These are phyloP conservation scores for Agrostemma githago DNA, from an alignment of 148 eudicot species.

Conservation along the genomic window DNA sequence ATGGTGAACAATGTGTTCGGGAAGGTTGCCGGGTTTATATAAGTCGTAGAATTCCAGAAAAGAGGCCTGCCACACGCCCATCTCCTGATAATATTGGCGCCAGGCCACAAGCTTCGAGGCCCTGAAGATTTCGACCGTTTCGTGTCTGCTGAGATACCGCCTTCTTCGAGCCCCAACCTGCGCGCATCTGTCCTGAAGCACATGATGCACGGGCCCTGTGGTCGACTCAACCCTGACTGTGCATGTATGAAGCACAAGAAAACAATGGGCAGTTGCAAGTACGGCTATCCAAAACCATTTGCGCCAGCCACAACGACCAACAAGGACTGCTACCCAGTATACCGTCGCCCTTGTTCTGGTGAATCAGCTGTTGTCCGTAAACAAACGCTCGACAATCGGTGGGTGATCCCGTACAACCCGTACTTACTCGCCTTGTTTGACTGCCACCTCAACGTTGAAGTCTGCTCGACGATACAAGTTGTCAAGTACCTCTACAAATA, in stretches of 20 bases:
- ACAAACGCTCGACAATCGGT: background rate
- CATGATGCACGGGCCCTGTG: constrained; percentile 3
- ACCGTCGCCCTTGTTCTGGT: background rate
- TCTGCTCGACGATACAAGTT: too few relatives aligned
- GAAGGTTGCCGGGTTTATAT: too few relatives aligned
- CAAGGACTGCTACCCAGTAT: background rate
- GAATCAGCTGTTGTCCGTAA: background rate
- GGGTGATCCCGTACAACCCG: background rate
- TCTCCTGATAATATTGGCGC: too few relatives aligned
- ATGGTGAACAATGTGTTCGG: too few relatives aligned
- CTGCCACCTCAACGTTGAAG: background rate
- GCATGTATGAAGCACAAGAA: background rate
- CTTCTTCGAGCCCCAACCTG: background rate
- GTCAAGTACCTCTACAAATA: too few relatives aligned
- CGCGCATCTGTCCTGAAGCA: background rate
- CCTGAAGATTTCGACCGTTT: too few relatives aligned
- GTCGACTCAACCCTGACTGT: background rate
- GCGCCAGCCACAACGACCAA: background rate
- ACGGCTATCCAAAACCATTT: background rate
- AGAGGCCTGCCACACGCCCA: too few relatives aligned
- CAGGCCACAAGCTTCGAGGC: too few relatives aligned
- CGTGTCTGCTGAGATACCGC: too few relatives aligned
- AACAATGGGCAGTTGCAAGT: background rate
- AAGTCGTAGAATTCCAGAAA: too few relatives aligned
- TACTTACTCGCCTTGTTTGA: background rate